phyloP scores from a whole-genome alignment of 2,329 filamentous ascomycete genomes.

The Leptographium flavum region DNA sequence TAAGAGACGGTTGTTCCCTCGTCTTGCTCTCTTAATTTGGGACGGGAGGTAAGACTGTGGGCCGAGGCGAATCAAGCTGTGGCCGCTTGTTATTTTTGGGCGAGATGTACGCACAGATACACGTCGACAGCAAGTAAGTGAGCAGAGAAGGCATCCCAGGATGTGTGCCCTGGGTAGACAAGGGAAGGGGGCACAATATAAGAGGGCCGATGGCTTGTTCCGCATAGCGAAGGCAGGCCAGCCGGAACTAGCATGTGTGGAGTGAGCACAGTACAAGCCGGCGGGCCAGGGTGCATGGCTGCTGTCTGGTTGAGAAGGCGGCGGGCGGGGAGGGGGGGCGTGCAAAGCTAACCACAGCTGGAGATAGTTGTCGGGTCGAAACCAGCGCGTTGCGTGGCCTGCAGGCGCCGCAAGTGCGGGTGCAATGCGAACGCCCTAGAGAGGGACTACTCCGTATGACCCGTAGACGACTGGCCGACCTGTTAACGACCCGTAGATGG shows the following conservation, averaged over 20 bases:
- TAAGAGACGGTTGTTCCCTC: background rate
- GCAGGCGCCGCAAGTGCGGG: background rate
- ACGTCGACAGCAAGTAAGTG: background rate
- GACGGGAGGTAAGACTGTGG: background rate
- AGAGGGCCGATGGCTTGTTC: background rate
- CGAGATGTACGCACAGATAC: background rate
- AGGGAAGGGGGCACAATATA: background rate
- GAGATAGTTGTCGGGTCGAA: constrained; percentile 1
- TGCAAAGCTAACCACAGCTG: background rate
- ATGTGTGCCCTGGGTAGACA: background rate
- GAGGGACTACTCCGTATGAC: background rate
- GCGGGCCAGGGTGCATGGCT: background rate
- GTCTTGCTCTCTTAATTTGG: background rate
- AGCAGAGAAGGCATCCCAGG: background rate
- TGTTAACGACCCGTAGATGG: no score
- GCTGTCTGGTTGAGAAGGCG: background rate
- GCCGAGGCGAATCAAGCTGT: background rate
- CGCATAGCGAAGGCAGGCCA: background rate
- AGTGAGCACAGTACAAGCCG: background rate
- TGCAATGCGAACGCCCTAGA: background rate
- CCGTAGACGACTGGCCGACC: no score
- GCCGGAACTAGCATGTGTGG: background rate
- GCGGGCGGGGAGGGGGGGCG: no score
- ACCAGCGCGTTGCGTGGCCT: no score
- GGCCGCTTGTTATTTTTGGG: background rate